A percentile compares a stretch with the other conserved stretches of the same genome.
Conservation (phyloP, 208 protist species). For the Herpetomonas samuelpessoai region DNA sequence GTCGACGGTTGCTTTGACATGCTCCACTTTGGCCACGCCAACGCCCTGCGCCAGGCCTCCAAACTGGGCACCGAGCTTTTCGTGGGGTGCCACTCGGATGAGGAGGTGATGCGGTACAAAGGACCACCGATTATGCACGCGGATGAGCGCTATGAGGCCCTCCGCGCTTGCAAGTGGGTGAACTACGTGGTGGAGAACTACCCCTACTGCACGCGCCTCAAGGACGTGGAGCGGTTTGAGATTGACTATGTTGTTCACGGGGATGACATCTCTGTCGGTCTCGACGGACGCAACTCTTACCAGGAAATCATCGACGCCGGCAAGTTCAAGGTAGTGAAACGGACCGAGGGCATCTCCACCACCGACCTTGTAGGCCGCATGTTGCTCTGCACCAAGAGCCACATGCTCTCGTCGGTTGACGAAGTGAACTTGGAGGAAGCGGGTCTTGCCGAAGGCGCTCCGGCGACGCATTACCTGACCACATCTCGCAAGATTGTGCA, state of each 20-base stretch:
- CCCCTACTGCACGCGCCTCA: slow-evolving; percentile 92
- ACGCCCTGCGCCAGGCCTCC: slow-evolving; percentile 84
- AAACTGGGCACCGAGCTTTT: slow-evolving; percentile 93
- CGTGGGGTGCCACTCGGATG: slow-evolving; percentile 97
- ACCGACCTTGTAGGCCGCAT: slow-evolving; percentile 98
- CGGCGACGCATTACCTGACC: slow-evolving; percentile 71
- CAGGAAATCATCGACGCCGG: slow-evolving; percentile 92
- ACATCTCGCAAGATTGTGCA: slow-evolving; percentile 95
- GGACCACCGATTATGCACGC: slow-evolving; percentile 96
- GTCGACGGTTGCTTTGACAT: slow-evolving; percentile 92
- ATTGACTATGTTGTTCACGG: slow-evolving; percentile 97
- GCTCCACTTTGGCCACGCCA: slow-evolving; percentile 90
- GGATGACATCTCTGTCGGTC: slow-evolving; percentile 96
- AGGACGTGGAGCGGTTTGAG: slow-evolving; percentile 92
- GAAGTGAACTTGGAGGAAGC: slow-evolving; percentile 40
- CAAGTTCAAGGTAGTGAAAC: slow-evolving; percentile 89
- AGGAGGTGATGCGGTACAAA: slow-evolving; percentile 96
- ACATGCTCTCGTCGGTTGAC: slow-evolving; percentile 40
- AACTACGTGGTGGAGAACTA: slow-evolving; percentile 95
- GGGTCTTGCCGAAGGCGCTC: neutral
- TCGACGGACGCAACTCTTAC: slow-evolving; percentile 95
- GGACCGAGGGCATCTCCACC: slow-evolving; percentile 97
- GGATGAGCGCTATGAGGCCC: slow-evolving; percentile 93
- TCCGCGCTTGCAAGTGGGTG: slow-evolving; percentile 98
- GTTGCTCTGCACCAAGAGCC: slow-evolving; percentile 92